Conservation (phyloP, 2,329 filamentous ascomycete species). For the Boeremia exigua region DNA sequence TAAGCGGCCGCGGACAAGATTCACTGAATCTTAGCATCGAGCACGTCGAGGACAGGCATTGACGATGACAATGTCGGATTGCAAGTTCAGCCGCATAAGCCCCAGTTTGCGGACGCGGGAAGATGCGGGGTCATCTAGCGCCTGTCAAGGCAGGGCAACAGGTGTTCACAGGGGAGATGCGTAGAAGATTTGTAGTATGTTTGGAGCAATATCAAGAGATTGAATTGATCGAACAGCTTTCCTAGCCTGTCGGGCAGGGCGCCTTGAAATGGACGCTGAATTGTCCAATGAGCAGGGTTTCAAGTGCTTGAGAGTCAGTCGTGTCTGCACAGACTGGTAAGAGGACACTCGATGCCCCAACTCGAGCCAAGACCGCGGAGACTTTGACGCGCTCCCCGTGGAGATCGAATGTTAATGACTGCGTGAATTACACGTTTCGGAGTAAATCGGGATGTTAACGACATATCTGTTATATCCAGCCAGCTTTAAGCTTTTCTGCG, state of each 20-base stretch:
- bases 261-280: no score
- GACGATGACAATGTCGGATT: neutral
- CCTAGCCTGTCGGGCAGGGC: no score
- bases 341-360: neutral
- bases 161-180: slow-evolving; percentile 6
- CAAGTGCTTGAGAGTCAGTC: neutral
- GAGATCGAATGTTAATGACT: neutral
- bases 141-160: neutral
- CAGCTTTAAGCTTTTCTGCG: slow-evolving; percentile 46
- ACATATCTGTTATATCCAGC: slow-evolving; percentile 37
- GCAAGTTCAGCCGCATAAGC: neutral
- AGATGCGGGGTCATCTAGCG: slow-evolving; percentile 4
- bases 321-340: neutral
- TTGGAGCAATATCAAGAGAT: neutral
- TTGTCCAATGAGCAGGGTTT: no score
- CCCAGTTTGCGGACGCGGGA: neutral
- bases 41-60: neutral
- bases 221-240: no score
- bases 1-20: neutral
- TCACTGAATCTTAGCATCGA: neutral
- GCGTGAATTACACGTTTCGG: slow-evolving; percentile 7
- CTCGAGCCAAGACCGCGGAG: neutral
- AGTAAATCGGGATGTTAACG: slow-evolving; percentile 6
- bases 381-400: slow-evolving; percentile 3
- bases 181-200: neutral